These are phyloP conservation scores for Spathaspora sp. DNA, from an alignment of 1,139 yeast species.

Conservation along the genomic window DNA sequence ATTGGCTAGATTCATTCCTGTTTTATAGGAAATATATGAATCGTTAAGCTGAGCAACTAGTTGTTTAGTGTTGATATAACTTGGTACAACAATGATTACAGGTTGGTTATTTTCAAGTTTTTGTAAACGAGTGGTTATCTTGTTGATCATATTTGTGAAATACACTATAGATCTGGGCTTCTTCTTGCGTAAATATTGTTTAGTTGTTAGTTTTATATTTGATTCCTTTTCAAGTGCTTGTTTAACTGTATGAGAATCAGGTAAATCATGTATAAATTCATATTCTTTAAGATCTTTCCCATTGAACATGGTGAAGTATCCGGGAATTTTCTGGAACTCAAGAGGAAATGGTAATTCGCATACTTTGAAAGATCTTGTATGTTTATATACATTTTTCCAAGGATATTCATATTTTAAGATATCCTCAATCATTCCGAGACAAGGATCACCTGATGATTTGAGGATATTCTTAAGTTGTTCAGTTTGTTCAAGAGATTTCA, in stretches of 20 bases:
- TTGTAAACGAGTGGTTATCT: neutral
- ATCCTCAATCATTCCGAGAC: neutral
- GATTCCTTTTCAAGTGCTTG: neutral
- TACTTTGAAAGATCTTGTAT: neutral
- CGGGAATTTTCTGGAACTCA: neutral
- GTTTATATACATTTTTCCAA: neutral
- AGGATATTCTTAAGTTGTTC: neutral
- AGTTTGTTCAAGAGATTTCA: neutral
- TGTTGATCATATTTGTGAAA: neutral
- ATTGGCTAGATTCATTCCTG: neutral
- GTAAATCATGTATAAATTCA: slow-evolving; percentile 3
- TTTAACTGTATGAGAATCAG: neutral
- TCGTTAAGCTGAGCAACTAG: neutral
- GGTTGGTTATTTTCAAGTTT: slow-evolving; percentile 8
- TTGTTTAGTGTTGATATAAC: slow-evolving; percentile 1
- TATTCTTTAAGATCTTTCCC: slow-evolving; percentile 1
- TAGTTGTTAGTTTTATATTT: neutral
- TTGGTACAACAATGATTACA: slow-evolving; percentile 14
- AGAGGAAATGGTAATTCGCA: neutral
- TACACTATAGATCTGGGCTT: neutral
- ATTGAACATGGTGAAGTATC: neutral
- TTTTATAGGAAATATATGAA: neutral
- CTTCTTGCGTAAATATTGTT: neutral
- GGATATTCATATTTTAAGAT: neutral
- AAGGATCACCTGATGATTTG: neutral